Percentiles rank a stretch among this genome's conserved stretches.
These are phyloP conservation scores for Paecilomyces dactylethromorphus DNA, from an alignment of 2,329 filamentous ascomycete species.

Conservation along the genomic window DNA sequence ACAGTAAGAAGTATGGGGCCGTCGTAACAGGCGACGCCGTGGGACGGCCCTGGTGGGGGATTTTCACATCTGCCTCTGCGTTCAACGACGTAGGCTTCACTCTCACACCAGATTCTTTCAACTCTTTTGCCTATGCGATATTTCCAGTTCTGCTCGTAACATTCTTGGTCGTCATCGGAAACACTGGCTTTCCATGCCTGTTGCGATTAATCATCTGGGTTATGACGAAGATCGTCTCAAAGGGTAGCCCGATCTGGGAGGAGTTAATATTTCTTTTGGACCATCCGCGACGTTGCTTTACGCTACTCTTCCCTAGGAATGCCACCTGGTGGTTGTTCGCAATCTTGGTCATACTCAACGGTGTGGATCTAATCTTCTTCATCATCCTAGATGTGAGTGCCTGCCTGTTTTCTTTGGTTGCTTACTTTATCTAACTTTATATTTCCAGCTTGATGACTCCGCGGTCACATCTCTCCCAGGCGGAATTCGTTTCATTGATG, in stretches of 20 bases:
- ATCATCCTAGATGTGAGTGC: slow-evolving; percentile 76
- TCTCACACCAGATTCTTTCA: slow-evolving; percentile 89
- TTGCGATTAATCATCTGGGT: slow-evolving; percentile 89
- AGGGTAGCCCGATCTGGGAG: slow-evolving; percentile 70
- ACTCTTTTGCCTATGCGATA: slow-evolving; percentile 71
- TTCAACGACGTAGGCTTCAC: slow-evolving; percentile 97
- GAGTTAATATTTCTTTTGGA: slow-evolving; percentile 86
- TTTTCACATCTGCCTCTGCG: slow-evolving; percentile 80
- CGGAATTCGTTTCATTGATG: slow-evolving; percentile 73
- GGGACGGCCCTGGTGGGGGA: slow-evolving; percentile 76
- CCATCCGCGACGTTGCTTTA: slow-evolving; percentile 93
- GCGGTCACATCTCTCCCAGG: slow-evolving; percentile 62
- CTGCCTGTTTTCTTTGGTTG: slow-evolving; percentile 7
- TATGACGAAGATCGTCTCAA: slow-evolving; percentile 59
- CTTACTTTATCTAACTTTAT: slow-evolving; percentile 8
- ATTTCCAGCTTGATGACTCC: slow-evolving; percentile 60
- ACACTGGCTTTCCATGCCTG: slow-evolving; percentile 93
- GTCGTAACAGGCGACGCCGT: slow-evolving; percentile 58
- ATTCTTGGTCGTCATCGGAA: slow-evolving; percentile 88
- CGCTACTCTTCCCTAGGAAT: slow-evolving; percentile 78
- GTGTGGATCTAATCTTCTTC: slow-evolving; percentile 81
- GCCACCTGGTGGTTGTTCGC: slow-evolving; percentile 96
- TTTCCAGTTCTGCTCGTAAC: slow-evolving; percentile 70
- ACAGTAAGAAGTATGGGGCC: slow-evolving; percentile 54
- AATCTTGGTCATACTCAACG: slow-evolving; percentile 75